Base-by-base conservation (phyloP, 2,329 filamentous ascomycete genomes). In the Alternaria rosae region DNA sequence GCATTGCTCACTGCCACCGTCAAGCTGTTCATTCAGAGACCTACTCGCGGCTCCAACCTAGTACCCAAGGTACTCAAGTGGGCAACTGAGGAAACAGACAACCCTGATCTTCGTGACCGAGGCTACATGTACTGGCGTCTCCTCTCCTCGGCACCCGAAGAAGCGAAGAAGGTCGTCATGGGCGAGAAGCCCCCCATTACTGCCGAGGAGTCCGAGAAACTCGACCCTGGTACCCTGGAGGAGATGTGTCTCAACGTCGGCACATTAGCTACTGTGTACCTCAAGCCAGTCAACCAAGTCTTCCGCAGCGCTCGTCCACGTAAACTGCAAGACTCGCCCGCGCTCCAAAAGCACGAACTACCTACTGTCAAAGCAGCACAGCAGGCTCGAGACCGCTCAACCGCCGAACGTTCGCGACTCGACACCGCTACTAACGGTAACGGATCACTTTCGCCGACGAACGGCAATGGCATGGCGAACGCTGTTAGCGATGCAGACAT, bases 101-200 rank as follows among this genome's bases (percentile, higher is more conserved):
- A 99, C 79, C 95, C 95, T 0, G 95, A 99, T 80, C 87, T 99
- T 26, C 90, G 95, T 66, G 95, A 99, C 78, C 86, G 95, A 72
- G 95, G 95, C 0, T 99, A 97, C 83, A 98, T 99, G 94, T 99
- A 99, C 84, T 99, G 95, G 95, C 92, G 95, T 5, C 86, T 99
- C 13, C 86, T 99, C 2, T 97, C 93, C 2, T 96, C 93, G 0
- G 94, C 97, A 77, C 94, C 97, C 70, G 89, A 90, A 52, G 88
- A 91, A 0, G 95, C 95, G 2, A 95, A 92, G 76, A 85, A 89
- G 65, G 88, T 99, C 54, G 94, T 99, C 68, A 98, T 99, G 94
- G 94, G 95, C 62, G 92, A 97, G 70, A 99, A 99, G 78, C 95
- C 95, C 7, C 88, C 94, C 8, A 98, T 99, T 79, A 97, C 94